Percentiles rank a stretch among this genome's conserved stretches.
Evolutionary conservation across 164 flowering plant species (phyloP).

Genomic region (Malania oleifera): DNA sequence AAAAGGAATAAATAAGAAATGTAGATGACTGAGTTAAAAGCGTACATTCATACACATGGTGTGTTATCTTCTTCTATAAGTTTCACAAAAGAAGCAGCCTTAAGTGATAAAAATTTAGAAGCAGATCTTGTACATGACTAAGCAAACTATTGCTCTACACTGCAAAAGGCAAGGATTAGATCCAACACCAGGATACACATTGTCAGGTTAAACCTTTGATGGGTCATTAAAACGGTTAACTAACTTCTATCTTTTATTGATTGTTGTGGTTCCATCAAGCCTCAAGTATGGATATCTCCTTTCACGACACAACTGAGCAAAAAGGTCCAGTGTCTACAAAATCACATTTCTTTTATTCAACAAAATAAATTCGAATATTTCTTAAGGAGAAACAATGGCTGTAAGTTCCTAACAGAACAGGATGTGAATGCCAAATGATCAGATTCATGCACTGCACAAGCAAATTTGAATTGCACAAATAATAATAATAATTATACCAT

Average conservation of each 20-base stretch:
- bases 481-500: too few species aligned
- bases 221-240: conserved; percentile 81
- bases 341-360: too few species aligned
- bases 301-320: conserved; percentile 96
- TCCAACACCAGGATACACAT: neutral
- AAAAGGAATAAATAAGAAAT: too few species aligned
- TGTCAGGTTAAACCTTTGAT: conserved; percentile 57
- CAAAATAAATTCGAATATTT: neutral
- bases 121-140: too few species aligned
- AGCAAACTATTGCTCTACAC: too few species aligned
- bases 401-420: neutral
- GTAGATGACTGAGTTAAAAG: too few species aligned
- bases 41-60: too few species aligned
- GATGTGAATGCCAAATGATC: neutral
- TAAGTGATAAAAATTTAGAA: too few species aligned
- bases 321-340: conserved; percentile 83
- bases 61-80: too few species aligned
- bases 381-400: neutral
- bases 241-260: conserved; percentile 87
- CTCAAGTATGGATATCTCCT: conserved; percentile 90
- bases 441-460: neutral
- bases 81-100: too few species aligned
- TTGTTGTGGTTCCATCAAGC: conserved; percentile 94
- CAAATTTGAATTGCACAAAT: neutral
- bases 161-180: too few species aligned